phyloP scores from a whole-genome alignment of 2,329 filamentous ascomycete genomes.

The Trichoderma koningiopsis region DNA sequence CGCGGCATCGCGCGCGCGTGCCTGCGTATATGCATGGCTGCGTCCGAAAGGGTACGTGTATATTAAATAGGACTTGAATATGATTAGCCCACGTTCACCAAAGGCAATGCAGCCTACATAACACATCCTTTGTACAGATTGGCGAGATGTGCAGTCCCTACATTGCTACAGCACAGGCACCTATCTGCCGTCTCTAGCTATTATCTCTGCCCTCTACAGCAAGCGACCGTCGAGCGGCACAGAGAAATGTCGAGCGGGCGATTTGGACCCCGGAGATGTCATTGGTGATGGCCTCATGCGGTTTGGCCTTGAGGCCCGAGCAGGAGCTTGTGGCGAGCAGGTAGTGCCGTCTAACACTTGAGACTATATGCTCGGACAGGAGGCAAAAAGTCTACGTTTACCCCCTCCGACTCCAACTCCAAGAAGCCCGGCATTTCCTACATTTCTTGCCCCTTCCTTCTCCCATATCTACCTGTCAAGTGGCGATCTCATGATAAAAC shows the following conservation, averaged over 20 bases:
- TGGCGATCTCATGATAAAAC: background rate
- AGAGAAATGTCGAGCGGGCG: slow-evolving; percentile 1
- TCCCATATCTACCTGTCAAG: background rate
- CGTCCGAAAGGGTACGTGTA: slow-evolving; percentile 1
- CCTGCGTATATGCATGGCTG: slow-evolving; percentile 15
- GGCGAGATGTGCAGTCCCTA: background rate
- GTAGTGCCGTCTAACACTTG: background rate
- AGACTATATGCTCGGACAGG: background rate
- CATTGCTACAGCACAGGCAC: background rate
- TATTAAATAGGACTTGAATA: background rate
- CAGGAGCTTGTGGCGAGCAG: slow-evolving; percentile 1
- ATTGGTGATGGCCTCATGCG: background rate
- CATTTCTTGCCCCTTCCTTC: background rate
- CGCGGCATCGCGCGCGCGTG: slow-evolving; percentile 8
- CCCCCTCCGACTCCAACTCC: background rate
- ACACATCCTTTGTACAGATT: background rate
- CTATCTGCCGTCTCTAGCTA: background rate
- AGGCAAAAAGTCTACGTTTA: background rate
- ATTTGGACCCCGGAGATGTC: background rate
- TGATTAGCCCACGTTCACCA: background rate
- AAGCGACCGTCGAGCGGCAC: background rate
- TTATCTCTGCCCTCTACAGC: background rate
- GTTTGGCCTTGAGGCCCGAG: background rate
- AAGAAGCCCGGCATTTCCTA: background rate
- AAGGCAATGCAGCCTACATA: background rate